Evolutionary conservation across 2,329 filamentous ascomycete species (phyloP).

Genomic region (Aspergillus vadensis): DNA sequence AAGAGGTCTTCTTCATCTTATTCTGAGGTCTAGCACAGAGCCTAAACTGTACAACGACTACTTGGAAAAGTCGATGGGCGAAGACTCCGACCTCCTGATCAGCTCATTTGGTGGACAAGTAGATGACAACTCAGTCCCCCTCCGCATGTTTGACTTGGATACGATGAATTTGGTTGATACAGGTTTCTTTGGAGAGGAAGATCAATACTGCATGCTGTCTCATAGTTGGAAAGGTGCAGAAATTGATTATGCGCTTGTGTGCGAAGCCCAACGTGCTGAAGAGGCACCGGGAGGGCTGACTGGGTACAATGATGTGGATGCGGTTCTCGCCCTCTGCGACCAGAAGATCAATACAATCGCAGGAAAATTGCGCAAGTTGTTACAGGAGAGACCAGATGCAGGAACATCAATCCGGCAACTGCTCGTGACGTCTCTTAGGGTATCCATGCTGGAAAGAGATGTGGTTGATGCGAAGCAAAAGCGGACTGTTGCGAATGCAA

Average conservation of each 20-base stretch:
- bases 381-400: neutral
- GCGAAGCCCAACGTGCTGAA: slow-evolving; percentile 17
- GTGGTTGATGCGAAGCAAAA: neutral
- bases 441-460: neutral
- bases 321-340: neutral
- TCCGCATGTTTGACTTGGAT: slow-evolving; percentile 39
- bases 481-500: neutral
- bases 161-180: slow-evolving; percentile 34
- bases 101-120: neutral
- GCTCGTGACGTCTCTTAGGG: neutral
- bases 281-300: neutral
- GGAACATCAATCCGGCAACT: neutral
- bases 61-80: neutral
- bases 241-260: slow-evolving; percentile 32
- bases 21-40: neutral
- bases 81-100: neutral
- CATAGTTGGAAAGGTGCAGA: slow-evolving; percentile 41
- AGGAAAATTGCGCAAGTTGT: neutral
- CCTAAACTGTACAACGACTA: neutral
- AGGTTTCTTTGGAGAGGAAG: slow-evolving; percentile 25
- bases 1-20: slow-evolving; percentile 6
- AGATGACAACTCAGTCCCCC: slow-evolving; percentile 18
- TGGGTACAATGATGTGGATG: slow-evolving; percentile 3
- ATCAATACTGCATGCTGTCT: slow-evolving; percentile 41
- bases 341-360: neutral